Percentiles rank a stretch among this genome's conserved stretches.
Evolutionary conservation across 768 basidiomycete species (phyloP).

Genomic region (Cystofilobasidium ferigula): DNA sequence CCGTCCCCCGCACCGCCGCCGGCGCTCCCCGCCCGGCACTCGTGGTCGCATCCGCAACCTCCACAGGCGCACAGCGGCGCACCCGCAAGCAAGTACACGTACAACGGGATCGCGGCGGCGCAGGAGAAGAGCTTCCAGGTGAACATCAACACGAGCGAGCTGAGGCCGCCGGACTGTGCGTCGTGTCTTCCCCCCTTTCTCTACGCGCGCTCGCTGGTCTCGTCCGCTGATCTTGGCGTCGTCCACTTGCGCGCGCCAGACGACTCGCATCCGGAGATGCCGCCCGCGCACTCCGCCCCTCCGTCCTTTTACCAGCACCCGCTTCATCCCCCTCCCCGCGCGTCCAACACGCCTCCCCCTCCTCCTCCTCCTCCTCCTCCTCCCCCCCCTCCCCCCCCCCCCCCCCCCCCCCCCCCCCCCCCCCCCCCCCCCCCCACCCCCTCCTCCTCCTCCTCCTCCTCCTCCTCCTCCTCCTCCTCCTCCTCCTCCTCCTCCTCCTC

Average conservation of each 20-base stretch:
- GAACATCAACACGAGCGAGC: constrained; percentile 9
- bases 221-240: too few species aligned
- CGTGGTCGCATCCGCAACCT: background rate
- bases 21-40: background rate
- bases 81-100: background rate
- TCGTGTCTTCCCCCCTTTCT: background rate
- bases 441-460: background rate
- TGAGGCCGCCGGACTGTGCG: background rate
- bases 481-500: background rate
- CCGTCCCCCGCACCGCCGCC: background rate
- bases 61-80: background rate
- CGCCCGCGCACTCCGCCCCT: background rate
- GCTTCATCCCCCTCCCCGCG: background rate
- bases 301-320: background rate
- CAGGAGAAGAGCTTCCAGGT: constrained; percentile 10
- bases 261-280: background rate
- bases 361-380: too few species aligned
- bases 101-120: background rate
- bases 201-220: too few species aligned
- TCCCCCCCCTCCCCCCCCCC: too few species aligned
- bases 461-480: background rate
- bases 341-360: background rate
- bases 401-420: too few species aligned
- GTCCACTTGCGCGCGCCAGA: background rate
- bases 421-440: background rate